Base-by-base conservation (phyloP, 2,329 filamentous ascomycete genomes). In the Graphilbum ipis-grandicollis region DNA sequence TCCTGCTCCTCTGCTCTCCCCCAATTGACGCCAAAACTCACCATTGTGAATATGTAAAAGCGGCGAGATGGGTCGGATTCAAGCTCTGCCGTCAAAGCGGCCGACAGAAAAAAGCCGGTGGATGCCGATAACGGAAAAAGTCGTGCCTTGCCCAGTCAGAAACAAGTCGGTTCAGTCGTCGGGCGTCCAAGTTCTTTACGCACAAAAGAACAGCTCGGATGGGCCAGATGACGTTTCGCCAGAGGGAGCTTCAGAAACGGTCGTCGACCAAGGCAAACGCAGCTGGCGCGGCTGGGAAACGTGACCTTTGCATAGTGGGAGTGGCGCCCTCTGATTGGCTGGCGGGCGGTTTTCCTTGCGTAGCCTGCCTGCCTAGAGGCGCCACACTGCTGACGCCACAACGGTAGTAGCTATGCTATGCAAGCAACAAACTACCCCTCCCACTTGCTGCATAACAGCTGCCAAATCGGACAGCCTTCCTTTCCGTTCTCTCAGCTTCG, bases 211-310 rank as follows among this genome's bases (percentile, higher is more conserved):
- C n/a, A n/a, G n/a, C n/a, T n/a, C n/a, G n/a, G n/a, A n/a, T n/a
- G n/a, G n/a, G n/a, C n/a, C 7, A 25, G 12, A 25, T 25, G 23
- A 28, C 26, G 26, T 28, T 28, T 28, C 26, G 26, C 26, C n/a
- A n/a, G n/a, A n/a, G 26, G 14, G 9, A 28, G 12, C 26, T 25
- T 25, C 23, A 25, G 7, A 25, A 7, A 25, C 23, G 12, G n/a
- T n/a, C n/a, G n/a, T n/a, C n/a, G n/a, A n/a, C n/a, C n/a, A 23
- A 10, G 10, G 21, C 6, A 5, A 23, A 50, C 47, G 45, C 45
- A 50, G 51, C 50, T 53, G 51, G 51, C 51, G 51, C 47, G 51
- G 51, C 49, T 44, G 37, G 43, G 40, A 44, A 44, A 45, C 43
- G 43, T 45, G 43, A 45, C 43, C 41, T 38, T 8, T 21, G 19